phyloP scores from a whole-genome alignment of 768 basidiomycete genomes.

The Botryobasidium botryosum region DNA sequence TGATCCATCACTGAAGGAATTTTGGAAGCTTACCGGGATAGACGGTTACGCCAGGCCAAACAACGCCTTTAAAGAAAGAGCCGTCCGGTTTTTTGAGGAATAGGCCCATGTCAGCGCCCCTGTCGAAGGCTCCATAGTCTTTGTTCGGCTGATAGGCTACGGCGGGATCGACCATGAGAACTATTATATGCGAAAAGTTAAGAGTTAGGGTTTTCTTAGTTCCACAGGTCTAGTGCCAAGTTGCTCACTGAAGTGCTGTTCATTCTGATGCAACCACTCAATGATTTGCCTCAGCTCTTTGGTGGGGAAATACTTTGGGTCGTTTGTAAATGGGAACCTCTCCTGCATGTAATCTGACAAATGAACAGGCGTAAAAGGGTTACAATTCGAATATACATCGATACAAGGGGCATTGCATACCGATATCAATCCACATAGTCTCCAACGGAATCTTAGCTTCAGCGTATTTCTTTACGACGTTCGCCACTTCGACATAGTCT shows the following conservation, averaged over 20 bases:
- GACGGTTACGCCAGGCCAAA: conserved; percentile 16
- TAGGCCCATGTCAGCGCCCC: conserved; percentile 28
- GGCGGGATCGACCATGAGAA: conserved; percentile 61
- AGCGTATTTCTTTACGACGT: conserved; percentile 45
- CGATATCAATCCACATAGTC: conserved; percentile 70
- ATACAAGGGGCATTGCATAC: too few species aligned
- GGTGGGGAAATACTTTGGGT: conserved; percentile 50
- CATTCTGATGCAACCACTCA: conserved; percentile 38
- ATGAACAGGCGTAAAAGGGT: too few species aligned
- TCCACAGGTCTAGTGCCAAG: too few species aligned
- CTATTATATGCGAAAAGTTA: conserved; percentile 26
- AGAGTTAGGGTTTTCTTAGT: neutral
- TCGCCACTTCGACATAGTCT: conserved; percentile 48
- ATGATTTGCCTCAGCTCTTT: conserved; percentile 43
- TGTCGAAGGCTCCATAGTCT: conserved; percentile 36
- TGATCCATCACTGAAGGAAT: too few species aligned
- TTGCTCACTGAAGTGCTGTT: conserved; percentile 39
- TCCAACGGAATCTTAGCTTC: conserved; percentile 42
- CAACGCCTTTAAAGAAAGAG: conserved; percentile 14
- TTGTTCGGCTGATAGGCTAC: conserved; percentile 33
- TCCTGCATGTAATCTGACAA: conserved; percentile 59
- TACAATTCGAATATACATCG: too few species aligned
- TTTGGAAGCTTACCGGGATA: conserved; percentile 15
- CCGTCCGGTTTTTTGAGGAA: conserved; percentile 2
- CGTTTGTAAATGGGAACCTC: conserved; percentile 51